Base-by-base conservation (phyloP, 805 yeast genomes). In the Candida suzukii region DNA sequence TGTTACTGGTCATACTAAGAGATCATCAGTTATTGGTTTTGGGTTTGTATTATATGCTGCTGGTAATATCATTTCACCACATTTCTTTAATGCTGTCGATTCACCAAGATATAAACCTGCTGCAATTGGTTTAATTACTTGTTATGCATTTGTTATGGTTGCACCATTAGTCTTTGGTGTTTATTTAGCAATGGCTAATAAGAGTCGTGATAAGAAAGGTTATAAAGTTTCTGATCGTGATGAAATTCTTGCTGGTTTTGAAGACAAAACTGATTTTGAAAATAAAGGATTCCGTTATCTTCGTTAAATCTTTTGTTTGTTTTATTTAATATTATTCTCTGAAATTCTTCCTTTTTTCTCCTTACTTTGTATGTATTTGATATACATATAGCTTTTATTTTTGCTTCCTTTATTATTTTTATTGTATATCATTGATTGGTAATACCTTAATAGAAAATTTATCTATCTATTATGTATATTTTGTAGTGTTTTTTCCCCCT, bases 61-160 rank as follows among this genome's bases (percentile, higher is more conserved):
- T 34, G 85, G 86, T 17, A 77, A 79, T 51, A 60, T 81, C 36
- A 71, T 78, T 39, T 88, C 88, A 4, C 87, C 90, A 4, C 87
- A 80, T 57, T 68, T 84, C 12, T 83, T 83, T 61, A 66, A 64
- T 42, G 61, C 70, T 1, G 50, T 58, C 5, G 75, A 80, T 40
- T 77, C 75, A 13, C 87, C 88, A 11, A 53, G 57, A 21, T 83
- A 81, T 52, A 60, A 56, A 9, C 73, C 75, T 24, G 83, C 80
- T 3, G 76, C 76, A 46, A 64, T 68, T 24, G 66, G 76, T 3
- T 67, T 77, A 55, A 68, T 76, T 42, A 71, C 65, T 12, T 66
- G 74, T 31, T 70, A 74, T 46, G 26, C 18, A 21, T 33, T 37
- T 12, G 38, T 43, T 13, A 16, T 43, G 3, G 20, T 41, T 9